Conservation (phyloP, 495 filamentous ascomycete species). For the Zalerion maritima region DNA sequence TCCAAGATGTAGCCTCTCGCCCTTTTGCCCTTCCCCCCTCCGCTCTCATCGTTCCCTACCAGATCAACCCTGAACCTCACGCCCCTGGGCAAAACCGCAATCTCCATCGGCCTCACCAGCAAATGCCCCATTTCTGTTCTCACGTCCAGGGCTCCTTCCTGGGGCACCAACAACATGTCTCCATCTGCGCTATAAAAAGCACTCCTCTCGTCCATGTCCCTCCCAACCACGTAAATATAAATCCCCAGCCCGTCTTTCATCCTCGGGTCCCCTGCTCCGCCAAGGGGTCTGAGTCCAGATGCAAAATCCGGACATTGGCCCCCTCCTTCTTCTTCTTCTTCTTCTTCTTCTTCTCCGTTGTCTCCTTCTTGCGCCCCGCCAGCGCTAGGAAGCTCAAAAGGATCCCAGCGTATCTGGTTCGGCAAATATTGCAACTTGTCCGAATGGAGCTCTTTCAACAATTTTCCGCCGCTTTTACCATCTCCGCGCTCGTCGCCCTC, state of each 20-base stretch:
- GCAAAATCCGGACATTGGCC: conserved; percentile 56
- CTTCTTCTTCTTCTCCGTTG: conserved; percentile 37
- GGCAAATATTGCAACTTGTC: conserved; percentile 53
- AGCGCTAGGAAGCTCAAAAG: too few relatives aligned
- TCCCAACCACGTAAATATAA: conserved; percentile 67
- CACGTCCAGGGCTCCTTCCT: conserved; percentile 74
- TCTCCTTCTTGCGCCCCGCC: too few relatives aligned
- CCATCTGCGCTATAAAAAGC: conserved; percentile 89
- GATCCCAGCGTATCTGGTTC: conserved; percentile 85
- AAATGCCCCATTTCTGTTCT: conserved; percentile 73
- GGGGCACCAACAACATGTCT: conserved; percentile 72
- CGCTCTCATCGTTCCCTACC: too few relatives aligned
- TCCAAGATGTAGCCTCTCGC: conserved; percentile 78
- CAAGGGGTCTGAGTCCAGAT: conserved; percentile 59
- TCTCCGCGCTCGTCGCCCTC: too few relatives aligned
- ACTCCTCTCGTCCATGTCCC: conserved; percentile 56
- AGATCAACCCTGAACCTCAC: conserved; percentile 65
- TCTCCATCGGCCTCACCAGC: conserved; percentile 78
- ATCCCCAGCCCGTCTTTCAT: conserved; percentile 72
- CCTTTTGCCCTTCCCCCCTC: conserved; percentile 39
- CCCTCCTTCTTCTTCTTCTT: conserved; percentile 50
- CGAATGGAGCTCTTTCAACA: conserved; percentile 1
- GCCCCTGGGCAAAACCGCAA: conserved; percentile 75
- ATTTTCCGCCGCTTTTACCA: conserved; percentile 11
- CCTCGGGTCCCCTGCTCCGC: conserved; percentile 70